phyloP scores from a whole-genome alignment of 2,329 filamentous ascomycete species.

The Fusarium annulatum region DNA sequence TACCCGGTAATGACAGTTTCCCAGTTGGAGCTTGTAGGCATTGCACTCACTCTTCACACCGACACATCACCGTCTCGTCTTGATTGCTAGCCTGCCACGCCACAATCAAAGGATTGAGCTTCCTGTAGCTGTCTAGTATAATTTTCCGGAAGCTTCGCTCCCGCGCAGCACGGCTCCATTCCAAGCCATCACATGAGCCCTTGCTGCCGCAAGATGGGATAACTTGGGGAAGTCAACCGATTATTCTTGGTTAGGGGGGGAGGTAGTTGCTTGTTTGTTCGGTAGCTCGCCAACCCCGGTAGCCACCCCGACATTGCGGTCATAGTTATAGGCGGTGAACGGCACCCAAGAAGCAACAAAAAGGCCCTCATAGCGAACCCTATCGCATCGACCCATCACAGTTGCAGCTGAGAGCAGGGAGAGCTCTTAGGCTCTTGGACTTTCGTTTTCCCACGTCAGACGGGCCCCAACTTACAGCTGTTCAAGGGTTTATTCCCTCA shows the following conservation, averaged over 20 bases:
- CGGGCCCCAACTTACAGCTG: slow-evolving; percentile 17
- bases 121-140: slow-evolving; percentile 16
- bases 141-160: slow-evolving; percentile 16
- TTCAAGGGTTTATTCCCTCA: not conserved
- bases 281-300: slow-evolving; percentile 34
- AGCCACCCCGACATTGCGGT: slow-evolving; percentile 31
- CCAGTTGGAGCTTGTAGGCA: slow-evolving; percentile 3
- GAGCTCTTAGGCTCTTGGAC: slow-evolving; percentile 23
- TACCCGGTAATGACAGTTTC: slow-evolving; percentile 33
- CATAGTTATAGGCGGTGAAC: slow-evolving; percentile 41
- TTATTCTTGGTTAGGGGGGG: slow-evolving; percentile 15
- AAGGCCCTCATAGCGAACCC: slow-evolving; percentile 10
- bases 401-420: slow-evolving; percentile 28
- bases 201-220: slow-evolving; percentile 39
- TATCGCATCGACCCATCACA: slow-evolving; percentile 37
- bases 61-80: slow-evolving; percentile 27
- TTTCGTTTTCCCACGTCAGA: slow-evolving; percentile 33
- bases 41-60: slow-evolving; percentile 27
- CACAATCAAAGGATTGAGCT: slow-evolving; percentile 13
- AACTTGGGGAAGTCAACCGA: slow-evolving; percentile 24
- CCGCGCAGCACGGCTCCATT: slow-evolving; percentile 33
- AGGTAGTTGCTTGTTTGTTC: slow-evolving; percentile 21
- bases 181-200: slow-evolving; percentile 43
- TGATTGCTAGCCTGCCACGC: slow-evolving; percentile 16
- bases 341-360: slow-evolving; percentile 34